Base-by-base conservation (phyloP, 2,329 filamentous ascomycete genomes). In the Aspergillus sp. region DNA sequence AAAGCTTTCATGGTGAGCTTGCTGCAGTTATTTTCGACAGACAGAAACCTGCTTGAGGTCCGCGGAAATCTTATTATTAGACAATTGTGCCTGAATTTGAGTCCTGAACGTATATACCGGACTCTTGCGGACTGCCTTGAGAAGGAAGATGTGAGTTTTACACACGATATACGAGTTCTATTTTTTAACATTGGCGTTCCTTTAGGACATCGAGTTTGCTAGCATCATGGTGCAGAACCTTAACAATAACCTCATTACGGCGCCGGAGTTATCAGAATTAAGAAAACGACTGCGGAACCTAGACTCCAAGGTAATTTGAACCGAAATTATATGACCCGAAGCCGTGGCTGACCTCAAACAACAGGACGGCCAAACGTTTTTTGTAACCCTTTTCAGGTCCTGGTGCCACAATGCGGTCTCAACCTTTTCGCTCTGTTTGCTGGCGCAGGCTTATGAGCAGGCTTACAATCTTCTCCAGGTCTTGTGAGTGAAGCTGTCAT, bases 171-270 rank as follows among this genome's bases (percentile, higher is more conserved):
- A 43, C 44, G 17, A 15, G 3, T 19, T 17, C 23, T 11, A 15
- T 11, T n/a, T 27, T 14, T 37, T 56, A 31, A 56, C 9, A 5
- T 31, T 43, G 15, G 25, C n/a, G 14, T 37, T 21, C 48, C n/a
- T 19, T 3, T 46, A 83, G 76, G 95, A 99, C 71, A 87, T 99
- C 43, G 96, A 99, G 73, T 99, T 99, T 75, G 93, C 95, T 15
- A 97, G 93, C 71, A 98, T 99, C 67, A 99, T 99, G 95, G 92
- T 99, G 31, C 95, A 99, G 73, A 98, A 98, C 68, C 82, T 99
- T 52, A 99, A 99, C 78, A 99, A 99, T 75, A 99, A 99, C 68
- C 87, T 99, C 55, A 97, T 99, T 64, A 99, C 96, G 2, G 95
- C 96, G 0, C 95, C 96, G 1, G 93, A 99, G 74, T 81, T 99